Conservation (phyloP, 1,284 basidiomycete genomes). For the Sporisorium sorghi region DNA sequence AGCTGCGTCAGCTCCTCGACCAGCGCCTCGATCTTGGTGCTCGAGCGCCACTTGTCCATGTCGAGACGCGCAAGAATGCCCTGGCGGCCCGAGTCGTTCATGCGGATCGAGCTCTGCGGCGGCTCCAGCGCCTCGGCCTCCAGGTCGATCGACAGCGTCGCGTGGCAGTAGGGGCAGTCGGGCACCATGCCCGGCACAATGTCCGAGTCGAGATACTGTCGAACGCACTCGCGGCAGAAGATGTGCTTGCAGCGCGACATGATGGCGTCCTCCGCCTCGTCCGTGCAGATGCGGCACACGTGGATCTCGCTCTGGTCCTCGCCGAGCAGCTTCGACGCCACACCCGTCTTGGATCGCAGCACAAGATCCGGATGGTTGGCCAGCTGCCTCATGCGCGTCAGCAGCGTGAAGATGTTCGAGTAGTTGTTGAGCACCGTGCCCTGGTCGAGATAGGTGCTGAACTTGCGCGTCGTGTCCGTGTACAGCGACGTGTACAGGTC, state of each 20-base stretch:
- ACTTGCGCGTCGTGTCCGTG: slow-evolving; percentile 90
- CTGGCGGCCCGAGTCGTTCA: slow-evolving; percentile 76
- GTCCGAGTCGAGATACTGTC: slow-evolving; percentile 84
- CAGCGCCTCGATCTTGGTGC: slow-evolving; percentile 95
- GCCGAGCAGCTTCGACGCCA: slow-evolving; percentile 58
- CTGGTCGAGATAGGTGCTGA: slow-evolving; percentile 87
- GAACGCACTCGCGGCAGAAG: slow-evolving; percentile 92
- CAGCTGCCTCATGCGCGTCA: slow-evolving; percentile 69
- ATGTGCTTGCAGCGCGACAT: slow-evolving; percentile 83
- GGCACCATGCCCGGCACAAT: slow-evolving; percentile 75
- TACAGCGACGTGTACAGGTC: slow-evolving; percentile 93
- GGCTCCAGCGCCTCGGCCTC: slow-evolving; percentile 90
- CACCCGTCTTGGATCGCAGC: slow-evolving; percentile 80
- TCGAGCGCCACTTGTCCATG: slow-evolving; percentile 89
- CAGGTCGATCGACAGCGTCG: slow-evolving; percentile 91
- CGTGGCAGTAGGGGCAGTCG: slow-evolving; percentile 93
- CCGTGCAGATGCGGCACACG: slow-evolving; percentile 90
- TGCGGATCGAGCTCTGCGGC: slow-evolving; percentile 73
- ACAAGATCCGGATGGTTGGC: slow-evolving; percentile 84
- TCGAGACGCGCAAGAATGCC: slow-evolving; percentile 93
- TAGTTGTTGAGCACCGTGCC: slow-evolving; percentile 78
- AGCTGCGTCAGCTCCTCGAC: slow-evolving; percentile 91
- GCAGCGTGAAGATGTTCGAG: slow-evolving; percentile 71
- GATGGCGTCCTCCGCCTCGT: slow-evolving; percentile 96
- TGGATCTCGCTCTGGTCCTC: slow-evolving; percentile 65